A percentile compares a stretch with the other conserved stretches of the same genome.
Conservation (phyloP, 805 yeast genomes). For the Saccharomycopsis microspora region DNA sequence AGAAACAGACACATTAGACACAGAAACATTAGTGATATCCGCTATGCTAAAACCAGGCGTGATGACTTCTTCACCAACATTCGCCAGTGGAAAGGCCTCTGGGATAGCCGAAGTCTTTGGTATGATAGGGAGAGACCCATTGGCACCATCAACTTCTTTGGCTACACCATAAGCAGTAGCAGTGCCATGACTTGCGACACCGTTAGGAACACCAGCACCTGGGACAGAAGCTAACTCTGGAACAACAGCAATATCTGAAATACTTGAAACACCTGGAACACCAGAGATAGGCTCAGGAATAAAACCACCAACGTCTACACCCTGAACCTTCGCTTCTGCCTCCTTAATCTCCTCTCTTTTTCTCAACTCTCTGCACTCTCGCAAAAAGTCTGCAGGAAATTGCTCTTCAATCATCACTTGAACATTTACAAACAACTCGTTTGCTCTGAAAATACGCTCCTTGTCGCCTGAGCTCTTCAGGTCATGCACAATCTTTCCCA, state of each 20-base stretch:
- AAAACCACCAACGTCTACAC: background rate
- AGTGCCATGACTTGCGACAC: background rate
- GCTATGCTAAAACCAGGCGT: too few species aligned
- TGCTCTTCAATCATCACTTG: slow-evolving; percentile 93
- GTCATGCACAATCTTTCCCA: slow-evolving; percentile 76
- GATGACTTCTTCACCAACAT: too few species aligned
- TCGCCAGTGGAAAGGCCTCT: too few species aligned
- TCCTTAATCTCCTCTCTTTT: slow-evolving; percentile 33
- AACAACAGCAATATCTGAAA: background rate
- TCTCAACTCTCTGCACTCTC: slow-evolving; percentile 66
- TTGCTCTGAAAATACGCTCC: slow-evolving; percentile 69
- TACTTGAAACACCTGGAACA: background rate
- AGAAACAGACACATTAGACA: background rate
- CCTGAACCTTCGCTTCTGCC: slow-evolving; percentile 18
- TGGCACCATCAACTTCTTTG: too few species aligned
- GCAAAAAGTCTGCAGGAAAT: slow-evolving; percentile 55
- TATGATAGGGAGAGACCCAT: too few species aligned
- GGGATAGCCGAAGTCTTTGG: too few species aligned
- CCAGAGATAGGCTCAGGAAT: background rate
- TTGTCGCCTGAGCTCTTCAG: slow-evolving; percentile 67
- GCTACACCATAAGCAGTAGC: background rate
- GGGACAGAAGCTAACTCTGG: background rate
- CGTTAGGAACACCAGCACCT: background rate
- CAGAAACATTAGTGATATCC: background rate
- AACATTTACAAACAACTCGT: slow-evolving; percentile 94